Evolutionary conservation across 805 yeast genomes (phyloP).

Genomic region (Kluyveromyces lactis): DNA sequence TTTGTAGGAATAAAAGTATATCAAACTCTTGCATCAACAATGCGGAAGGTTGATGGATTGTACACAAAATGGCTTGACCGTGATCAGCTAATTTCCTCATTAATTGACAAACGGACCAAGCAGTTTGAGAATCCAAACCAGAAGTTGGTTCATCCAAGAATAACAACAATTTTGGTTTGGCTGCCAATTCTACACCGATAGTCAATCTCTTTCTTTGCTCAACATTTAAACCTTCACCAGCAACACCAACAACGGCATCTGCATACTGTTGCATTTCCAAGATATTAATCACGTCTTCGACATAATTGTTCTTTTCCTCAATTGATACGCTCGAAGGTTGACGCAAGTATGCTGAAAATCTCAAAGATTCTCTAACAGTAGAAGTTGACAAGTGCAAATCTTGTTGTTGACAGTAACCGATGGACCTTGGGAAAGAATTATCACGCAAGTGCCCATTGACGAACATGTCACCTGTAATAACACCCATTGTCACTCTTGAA

Average conservation of each 20-base stretch:
- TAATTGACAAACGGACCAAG: slow-evolving; percentile 61
- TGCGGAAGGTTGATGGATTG: slow-evolving; percentile 75
- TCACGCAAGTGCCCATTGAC: slow-evolving; percentile 62
- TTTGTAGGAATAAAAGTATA: slow-evolving; percentile 55
- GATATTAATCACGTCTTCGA: slow-evolving; percentile 56
- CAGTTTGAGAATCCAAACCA: slow-evolving; percentile 60
- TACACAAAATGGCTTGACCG: slow-evolving; percentile 70
- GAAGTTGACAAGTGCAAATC: slow-evolving; percentile 63
- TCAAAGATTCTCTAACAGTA: slow-evolving; percentile 68
- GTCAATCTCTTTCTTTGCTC: slow-evolving; percentile 62
- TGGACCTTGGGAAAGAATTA: slow-evolving; percentile 62
- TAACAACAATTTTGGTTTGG: slow-evolving; percentile 54
- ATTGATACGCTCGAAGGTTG: slow-evolving; percentile 52
- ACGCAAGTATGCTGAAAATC: slow-evolving; percentile 64
- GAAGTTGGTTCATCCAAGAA: slow-evolving; percentile 70
- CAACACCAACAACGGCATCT: slow-evolving; percentile 72
- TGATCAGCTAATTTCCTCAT: slow-evolving; percentile 59
- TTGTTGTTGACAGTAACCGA: slow-evolving; percentile 78
- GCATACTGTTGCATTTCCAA: slow-evolving; percentile 64
- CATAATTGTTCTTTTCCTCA: slow-evolving; percentile 56
- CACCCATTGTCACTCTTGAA: slow-evolving; percentile 63
- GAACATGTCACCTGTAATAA: slow-evolving; percentile 60
- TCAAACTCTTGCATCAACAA: slow-evolving; percentile 60
- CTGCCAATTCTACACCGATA: slow-evolving; percentile 65
- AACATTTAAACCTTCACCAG: slow-evolving; percentile 64